Base-by-base conservation (phyloP, 2,329 filamentous ascomycete species). In the Colletotrichum tropicale region DNA sequence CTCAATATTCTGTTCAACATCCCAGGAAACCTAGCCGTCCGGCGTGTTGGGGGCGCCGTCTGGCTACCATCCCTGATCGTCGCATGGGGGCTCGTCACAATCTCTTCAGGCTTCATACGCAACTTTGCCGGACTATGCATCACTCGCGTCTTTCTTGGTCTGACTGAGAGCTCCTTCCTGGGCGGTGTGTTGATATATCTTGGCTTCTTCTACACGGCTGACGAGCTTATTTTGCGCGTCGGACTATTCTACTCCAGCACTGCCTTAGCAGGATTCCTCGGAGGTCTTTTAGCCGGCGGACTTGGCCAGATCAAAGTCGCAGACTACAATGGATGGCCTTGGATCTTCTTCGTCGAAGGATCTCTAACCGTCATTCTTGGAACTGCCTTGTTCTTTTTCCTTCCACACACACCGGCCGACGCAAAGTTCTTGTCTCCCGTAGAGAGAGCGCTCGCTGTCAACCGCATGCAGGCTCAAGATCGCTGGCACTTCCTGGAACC, bases 1-100 rank as follows among this genome's bases (percentile, higher is more conserved):
- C 75, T 78, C 16, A 80, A 78, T n/a, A 72, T 80, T 26, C 9
- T 81, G 2, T 74, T 81, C 34, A 80, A 79, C 58, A 79, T 81
- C 16, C 80, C 80, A 0, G 78, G 78, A 18, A 81, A 81, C 64
- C 68, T 80, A 13, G 71, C 77, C 7, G 55, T 81, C 3, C 78
- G 78, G 1, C 74, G 76, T 10, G 75, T 80, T 6, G 79, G 79
- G 4, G 80, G 78, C 0, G 78, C 79, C 1, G 66, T 73, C 36
- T 78, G 77, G 71, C 67, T 81, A 12, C 76, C 80, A 4, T 26
- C 62, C 0, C 58, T 81, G 12, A 73, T 81, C 15, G 67, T 76
- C 16, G 70, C 75, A 8, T 81, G 80, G 80, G 80, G 80, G 8
- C 15, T 78, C 1, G 78, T 80, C 13, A 80, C 77, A 2, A 65